Conservation (phyloP, 805 yeast species). For the Cyberlindnera lachancei region DNA sequence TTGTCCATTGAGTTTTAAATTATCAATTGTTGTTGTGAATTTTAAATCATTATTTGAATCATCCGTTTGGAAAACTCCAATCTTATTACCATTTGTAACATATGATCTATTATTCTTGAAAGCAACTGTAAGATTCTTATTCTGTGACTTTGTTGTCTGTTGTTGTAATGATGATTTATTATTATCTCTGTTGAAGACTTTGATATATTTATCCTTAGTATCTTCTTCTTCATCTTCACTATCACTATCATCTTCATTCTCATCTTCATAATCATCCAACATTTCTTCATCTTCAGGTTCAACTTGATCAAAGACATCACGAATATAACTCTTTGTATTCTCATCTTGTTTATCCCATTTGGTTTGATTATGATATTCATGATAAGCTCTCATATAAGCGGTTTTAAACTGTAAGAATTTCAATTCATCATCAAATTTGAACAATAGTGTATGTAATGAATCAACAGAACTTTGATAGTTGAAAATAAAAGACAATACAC, state of each 20-base stretch:
- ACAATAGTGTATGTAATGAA: slow-evolving; percentile 54
- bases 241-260: slow-evolving; percentile 25
- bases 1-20: slow-evolving; percentile 45
- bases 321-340: slow-evolving; percentile 47
- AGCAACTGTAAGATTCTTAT: slow-evolving; percentile 66
- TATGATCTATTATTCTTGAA: slow-evolving; percentile 63
- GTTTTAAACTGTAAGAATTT: slow-evolving; percentile 45
- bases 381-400: slow-evolving; percentile 42
- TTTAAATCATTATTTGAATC: slow-evolving; percentile 43
- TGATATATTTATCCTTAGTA: slow-evolving; percentile 20
- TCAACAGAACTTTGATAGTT: slow-evolving; percentile 35
- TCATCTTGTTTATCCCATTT: slow-evolving; percentile 38
- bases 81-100: slow-evolving; percentile 69
- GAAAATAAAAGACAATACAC: slow-evolving; percentile 54
- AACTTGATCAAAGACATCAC: slow-evolving; percentile 40
- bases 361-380: slow-evolving; percentile 50
- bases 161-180: slow-evolving; percentile 17
- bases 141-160: slow-evolving; percentile 29
- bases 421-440: slow-evolving; percentile 40
- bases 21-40: slow-evolving; percentile 61
- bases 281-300: slow-evolving; percentile 11
- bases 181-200: slow-evolving; percentile 32
- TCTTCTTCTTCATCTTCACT: slow-evolving; percentile 29
- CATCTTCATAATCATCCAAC: slow-evolving; percentile 25
- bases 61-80: slow-evolving; percentile 71